These are phyloP conservation scores for Mucor plumbeus DNA, from an alignment of 371 early-diverging fungal species.

Conservation along the genomic window DNA sequence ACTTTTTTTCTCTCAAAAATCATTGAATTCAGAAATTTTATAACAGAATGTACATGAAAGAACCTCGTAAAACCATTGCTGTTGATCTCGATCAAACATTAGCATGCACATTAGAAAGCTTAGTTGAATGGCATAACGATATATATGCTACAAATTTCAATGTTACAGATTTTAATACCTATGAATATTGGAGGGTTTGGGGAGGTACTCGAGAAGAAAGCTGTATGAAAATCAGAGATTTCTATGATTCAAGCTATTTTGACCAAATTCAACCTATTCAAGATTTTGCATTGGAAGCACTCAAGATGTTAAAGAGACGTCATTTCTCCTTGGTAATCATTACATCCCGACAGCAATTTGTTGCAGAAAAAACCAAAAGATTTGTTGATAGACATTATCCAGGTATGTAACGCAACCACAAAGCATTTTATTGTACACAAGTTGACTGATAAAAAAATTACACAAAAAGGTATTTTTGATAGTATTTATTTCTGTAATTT, in stretches of 20 bases:
- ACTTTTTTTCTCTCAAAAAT: constrained; percentile 1
- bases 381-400: constrained; percentile 58
- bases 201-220: constrained; percentile 55
- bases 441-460: background rate
- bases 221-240: constrained; percentile 50
- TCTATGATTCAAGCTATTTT: constrained; percentile 55
- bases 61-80: constrained; percentile 53
- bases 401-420: constrained; percentile 24
- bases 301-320: constrained; percentile 57
- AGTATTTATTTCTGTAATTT: constrained; percentile 60
- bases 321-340: constrained; percentile 55
- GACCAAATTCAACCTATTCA: constrained; percentile 49
- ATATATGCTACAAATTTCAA: constrained; percentile 41
- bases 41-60: constrained; percentile 10
- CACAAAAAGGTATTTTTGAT: constrained; percentile 49
- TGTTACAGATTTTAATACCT: constrained; percentile 48
- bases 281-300: constrained; percentile 57
- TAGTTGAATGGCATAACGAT: constrained; percentile 55
- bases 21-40: background rate
- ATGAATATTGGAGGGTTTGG: constrained; percentile 56
- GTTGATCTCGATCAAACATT: constrained; percentile 61
- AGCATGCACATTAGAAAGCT: constrained; percentile 45
- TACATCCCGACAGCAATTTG: constrained; percentile 58
- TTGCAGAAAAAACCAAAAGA: constrained; percentile 55
- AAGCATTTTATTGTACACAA: background rate